Evolutionary conservation across 768 basidiomycete species (phyloP), one percentile per base, ranked within the genome.

Genomic region (Termitomyces sp.): DNA sequence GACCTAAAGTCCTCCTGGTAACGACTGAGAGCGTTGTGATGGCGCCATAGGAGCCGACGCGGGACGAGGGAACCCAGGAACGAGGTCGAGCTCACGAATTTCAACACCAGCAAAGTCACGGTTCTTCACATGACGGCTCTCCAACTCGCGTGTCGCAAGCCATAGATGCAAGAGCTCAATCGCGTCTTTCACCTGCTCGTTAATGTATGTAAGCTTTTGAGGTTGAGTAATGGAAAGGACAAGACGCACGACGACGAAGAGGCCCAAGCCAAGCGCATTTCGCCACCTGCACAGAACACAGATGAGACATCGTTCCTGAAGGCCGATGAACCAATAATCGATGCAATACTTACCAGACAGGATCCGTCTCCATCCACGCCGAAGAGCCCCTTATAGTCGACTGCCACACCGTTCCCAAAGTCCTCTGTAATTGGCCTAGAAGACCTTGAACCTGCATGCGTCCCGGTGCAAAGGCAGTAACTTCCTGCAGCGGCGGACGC

Each of bases 31-130:
- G 14, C 54, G 53, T 10, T 45, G 44, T 42, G 48, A 50, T 37
- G 41, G 48, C 7, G 15, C 15, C 24, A 41, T 28, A 42, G 42
- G 15, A 30, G 15, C n/a, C 24, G 49, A n/a, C 11, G 48, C 34
- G 15, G 55, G 32, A 30, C 51, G 57, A 44, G 51, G 51, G 34
- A 64, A 64, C 19, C 48, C 51, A 49, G 71, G 71, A 14, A 88
- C 77, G 26, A 91, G 75, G 65, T 91, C 88, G 40, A 90, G 73
- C 58, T 81, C 83, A 11, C 70, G 65, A 43, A 81, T 61, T 62
- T 90, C 88, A n/a, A 90, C 79, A 0, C 86, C 87, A n/a, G 75
- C 72, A 64, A 91, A 91, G 42, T 87, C 81, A 57, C 80, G 77
- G 63, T 77, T 87, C 70, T 83, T 87, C 26, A 91, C 82, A 22